A percentile compares a stretch with the other conserved stretches of the same genome.
These are phyloP conservation scores for Gracilaria domingensis DNA, from an alignment of 23 red algal genomes.

Conservation along the genomic window DNA sequence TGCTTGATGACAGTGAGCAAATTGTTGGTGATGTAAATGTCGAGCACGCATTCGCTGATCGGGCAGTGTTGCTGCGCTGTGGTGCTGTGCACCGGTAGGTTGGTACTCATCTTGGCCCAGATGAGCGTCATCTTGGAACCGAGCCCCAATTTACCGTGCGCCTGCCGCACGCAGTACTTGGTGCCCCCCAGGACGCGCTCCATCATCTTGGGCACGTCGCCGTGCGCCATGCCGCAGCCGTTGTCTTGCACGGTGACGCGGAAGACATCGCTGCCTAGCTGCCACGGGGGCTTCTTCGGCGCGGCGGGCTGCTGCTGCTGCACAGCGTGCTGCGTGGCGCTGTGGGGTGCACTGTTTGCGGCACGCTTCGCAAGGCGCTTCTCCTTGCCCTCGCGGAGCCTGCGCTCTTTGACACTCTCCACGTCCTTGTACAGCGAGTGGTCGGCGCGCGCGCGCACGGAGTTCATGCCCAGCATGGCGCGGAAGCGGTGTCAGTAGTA, in stretches of 20 bases:
- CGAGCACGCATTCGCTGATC: conserved; percentile 77
- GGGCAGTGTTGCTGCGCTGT: conserved; percentile 28
- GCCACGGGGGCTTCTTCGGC: neutral
- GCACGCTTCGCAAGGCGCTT: conserved; percentile 25
- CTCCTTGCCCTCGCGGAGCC: conserved; percentile 42
- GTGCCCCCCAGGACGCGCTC: conserved; percentile 86
- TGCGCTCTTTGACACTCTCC: conserved; percentile 71
- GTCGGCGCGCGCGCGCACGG: conserved; percentile 42
- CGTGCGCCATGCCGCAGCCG: conserved; percentile 87
- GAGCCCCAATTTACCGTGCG: conserved; percentile 91
- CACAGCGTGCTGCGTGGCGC: neutral
- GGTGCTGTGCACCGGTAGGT: conserved; percentile 74
- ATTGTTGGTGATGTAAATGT: conserved; percentile 92
- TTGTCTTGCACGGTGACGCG: conserved; percentile 86
- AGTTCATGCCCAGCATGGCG: conserved; percentile 53
- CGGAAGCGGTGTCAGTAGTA: too few species aligned
- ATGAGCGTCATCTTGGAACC: conserved; percentile 98
- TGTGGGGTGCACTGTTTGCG: neutral
- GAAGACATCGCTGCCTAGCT: conserved; percentile 50
- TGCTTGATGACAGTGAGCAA: conserved; percentile 67
- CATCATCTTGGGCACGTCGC: conserved; percentile 90
- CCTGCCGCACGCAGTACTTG: conserved; percentile 92
- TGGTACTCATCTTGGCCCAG: conserved; percentile 95
- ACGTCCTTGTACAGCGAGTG: conserved; percentile 78
- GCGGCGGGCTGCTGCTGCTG: neutral